These are phyloP conservation scores for Kwoniella shivajii DNA, from an alignment of 1,284 basidiomycete genomes.

Conservation along the genomic window DNA sequence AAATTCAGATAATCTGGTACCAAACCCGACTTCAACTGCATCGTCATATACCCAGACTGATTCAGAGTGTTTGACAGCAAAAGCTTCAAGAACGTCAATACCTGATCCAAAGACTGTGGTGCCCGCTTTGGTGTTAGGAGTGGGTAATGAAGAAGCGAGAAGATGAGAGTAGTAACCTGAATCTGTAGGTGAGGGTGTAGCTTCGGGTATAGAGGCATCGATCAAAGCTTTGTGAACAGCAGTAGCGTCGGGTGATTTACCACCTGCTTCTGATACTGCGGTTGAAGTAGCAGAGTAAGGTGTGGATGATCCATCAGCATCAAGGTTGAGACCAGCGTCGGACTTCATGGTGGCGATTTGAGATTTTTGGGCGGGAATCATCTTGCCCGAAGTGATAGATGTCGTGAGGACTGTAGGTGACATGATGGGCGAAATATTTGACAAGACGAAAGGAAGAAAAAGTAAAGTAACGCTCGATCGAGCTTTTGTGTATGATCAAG, in stretches of 20 bases:
- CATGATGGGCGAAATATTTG: conserved; percentile 23
- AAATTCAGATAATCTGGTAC: conserved; percentile 24
- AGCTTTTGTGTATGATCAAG: conserved; percentile 9
- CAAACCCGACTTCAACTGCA: conserved; percentile 50
- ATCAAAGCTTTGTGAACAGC: conserved; percentile 29
- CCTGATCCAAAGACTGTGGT: conserved; percentile 46
- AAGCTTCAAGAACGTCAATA: conserved; percentile 46
- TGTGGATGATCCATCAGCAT: conserved; percentile 34
- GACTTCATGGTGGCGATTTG: conserved; percentile 28
- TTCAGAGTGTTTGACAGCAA: conserved; percentile 46
- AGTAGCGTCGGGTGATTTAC: conserved; percentile 26
- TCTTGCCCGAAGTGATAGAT: conserved; percentile 34
- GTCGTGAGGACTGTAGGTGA: conserved; percentile 36
- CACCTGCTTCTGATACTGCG: conserved; percentile 45
- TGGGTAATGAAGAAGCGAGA: conserved; percentile 35
- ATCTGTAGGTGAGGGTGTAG: conserved; percentile 28
- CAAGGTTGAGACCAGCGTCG: conserved; percentile 32
- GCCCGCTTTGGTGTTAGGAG: conserved; percentile 41
- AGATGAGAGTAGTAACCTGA: conserved; percentile 39
- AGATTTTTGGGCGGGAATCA: conserved; percentile 28
- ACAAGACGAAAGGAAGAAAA: no score
- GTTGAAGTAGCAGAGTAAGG: conserved; percentile 45
- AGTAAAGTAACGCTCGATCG: no score
- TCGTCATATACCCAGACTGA: conserved; percentile 54
- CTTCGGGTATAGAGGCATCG: conserved; percentile 26